Base-by-base conservation (phyloP, 805 yeast genomes). In the Sungouiozyma ichnusensis region DNA sequence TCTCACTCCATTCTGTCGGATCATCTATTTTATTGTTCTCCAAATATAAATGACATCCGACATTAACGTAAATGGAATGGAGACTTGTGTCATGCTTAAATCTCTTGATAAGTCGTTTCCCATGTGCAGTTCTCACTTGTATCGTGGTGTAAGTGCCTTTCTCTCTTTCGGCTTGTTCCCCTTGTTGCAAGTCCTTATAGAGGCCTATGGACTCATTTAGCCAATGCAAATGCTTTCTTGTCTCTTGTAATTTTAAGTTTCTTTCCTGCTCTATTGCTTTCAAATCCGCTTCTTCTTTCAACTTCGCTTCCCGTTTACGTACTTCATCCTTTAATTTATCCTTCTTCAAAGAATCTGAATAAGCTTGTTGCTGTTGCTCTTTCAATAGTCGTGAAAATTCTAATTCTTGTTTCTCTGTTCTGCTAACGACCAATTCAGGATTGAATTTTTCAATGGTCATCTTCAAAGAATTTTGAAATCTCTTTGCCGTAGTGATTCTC, bases 341-440 rank as follows among this genome's bases (percentile, higher is more conserved):
- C 37, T 65, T 67, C 31, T 70, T 62, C 39, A 83, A 62, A 0
- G 86, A 77, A 46, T 69, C 72, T 48, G 76, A 71, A 53, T 77
- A 84, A 16, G 85, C 85, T 38, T 66, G 63, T 49, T 82, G 86
- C 57, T 83, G 92, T 47, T 76, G 71, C 49, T 74, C 72, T 48
- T 76, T 71, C 16, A 83, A 62, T 20, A 72, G 63, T 52, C 86
- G 76, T 31, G 79, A 69, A 46, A 72, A 59, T 36, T 72, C 74
- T 39, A 76, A 63, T 44, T 81, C 85, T 43, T 76, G 70, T 39
- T 72, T 71, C 52, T 82, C 90, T 4, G 67, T 60, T 45, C 81
- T 67, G 40, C 79, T 82, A 4, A 74, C 64, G 1, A 72, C 57
- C 41, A 83, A 58, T 51, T 82, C 87, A 0, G 81, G 79, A 40